phyloP scores from a whole-genome alignment of 371 early-diverging fungal genomes.

The Mortierella sp. region DNA sequence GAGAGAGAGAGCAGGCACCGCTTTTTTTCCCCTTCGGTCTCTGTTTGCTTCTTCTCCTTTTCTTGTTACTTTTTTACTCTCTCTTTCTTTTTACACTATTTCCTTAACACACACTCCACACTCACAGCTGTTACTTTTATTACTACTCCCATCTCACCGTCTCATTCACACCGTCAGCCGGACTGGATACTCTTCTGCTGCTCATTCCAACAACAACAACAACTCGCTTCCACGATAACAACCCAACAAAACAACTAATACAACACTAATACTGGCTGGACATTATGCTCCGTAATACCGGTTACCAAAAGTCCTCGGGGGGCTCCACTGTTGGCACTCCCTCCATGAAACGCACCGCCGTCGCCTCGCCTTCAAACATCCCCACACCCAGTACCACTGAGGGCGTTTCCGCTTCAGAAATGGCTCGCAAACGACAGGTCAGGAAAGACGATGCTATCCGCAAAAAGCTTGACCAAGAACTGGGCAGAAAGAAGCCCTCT shows the following conservation, averaged over 20 bases:
- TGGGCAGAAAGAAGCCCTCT: constrained; percentile 69
- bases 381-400: constrained; percentile 12
- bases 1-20: not conserved
- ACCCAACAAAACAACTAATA: constrained; percentile 10
- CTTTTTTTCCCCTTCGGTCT: not conserved
- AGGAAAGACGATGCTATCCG: constrained; percentile 73
- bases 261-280: constrained; percentile 25
- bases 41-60: not conserved
- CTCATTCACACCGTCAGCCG: not conserved
- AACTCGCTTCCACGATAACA: not conserved
- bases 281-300: constrained; percentile 12
- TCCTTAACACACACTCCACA: not conserved
- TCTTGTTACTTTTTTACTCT: not conserved
- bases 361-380: constrained; percentile 36
- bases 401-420: constrained; percentile 45
- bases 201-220: not conserved
- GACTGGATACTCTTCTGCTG: not conserved
- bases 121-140: not conserved
- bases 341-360: constrained; percentile 42
- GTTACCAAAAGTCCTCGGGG: constrained; percentile 40
- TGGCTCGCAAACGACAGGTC: constrained; percentile 55
- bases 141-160: not conserved
- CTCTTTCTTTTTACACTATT: not conserved
- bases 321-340: constrained; percentile 51
- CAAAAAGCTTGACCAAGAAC: constrained; percentile 80